Evolutionary conservation across 495 filamentous ascomycete genomes (phyloP).

Genomic region (Cudoniella acicularis): DNA sequence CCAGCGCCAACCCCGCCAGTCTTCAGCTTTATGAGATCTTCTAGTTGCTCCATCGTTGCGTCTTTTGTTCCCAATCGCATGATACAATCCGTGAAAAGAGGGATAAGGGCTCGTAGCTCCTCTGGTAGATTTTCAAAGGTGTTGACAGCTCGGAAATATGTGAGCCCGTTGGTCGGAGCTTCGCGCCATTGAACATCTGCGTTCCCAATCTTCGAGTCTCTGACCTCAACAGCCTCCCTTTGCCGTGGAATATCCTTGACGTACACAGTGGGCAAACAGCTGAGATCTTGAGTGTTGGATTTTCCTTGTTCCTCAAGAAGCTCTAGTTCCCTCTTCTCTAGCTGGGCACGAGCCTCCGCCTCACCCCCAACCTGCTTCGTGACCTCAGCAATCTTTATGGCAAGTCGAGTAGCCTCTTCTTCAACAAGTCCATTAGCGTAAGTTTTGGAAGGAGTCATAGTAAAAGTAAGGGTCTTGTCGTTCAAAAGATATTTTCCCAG

Average conservation of each 20-base stretch:
- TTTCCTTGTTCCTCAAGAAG: constrained; percentile 78
- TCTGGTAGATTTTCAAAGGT: constrained; percentile 74
- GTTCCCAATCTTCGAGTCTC: constrained; percentile 61
- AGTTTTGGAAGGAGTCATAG: constrained; percentile 79
- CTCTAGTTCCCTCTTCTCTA: constrained; percentile 74
- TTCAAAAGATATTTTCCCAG: constrained; percentile 88
- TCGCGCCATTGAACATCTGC: constrained; percentile 84
- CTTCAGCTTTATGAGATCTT: constrained; percentile 92
- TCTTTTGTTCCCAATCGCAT: constrained; percentile 87
- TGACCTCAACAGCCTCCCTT: constrained; percentile 65
- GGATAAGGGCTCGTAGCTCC: constrained; percentile 79
- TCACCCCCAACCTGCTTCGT: constrained; percentile 65
- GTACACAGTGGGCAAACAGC: constrained; percentile 81
- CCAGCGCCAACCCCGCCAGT: constrained; percentile 86
- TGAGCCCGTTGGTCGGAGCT: constrained; percentile 90
- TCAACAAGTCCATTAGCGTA: constrained; percentile 69
- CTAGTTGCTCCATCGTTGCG: constrained; percentile 88
- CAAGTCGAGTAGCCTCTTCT: constrained; percentile 73
- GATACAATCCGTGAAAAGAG: constrained; percentile 86
- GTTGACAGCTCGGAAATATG: constrained; percentile 91
- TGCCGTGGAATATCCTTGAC: constrained; percentile 82
- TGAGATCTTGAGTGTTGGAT: constrained; percentile 75
- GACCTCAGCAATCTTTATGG: constrained; percentile 64
- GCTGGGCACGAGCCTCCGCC: constrained; percentile 60
- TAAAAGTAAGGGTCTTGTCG: constrained; percentile 83